phyloP scores from a whole-genome alignment of 208 protist species.

The Crithidia sp. region DNA sequence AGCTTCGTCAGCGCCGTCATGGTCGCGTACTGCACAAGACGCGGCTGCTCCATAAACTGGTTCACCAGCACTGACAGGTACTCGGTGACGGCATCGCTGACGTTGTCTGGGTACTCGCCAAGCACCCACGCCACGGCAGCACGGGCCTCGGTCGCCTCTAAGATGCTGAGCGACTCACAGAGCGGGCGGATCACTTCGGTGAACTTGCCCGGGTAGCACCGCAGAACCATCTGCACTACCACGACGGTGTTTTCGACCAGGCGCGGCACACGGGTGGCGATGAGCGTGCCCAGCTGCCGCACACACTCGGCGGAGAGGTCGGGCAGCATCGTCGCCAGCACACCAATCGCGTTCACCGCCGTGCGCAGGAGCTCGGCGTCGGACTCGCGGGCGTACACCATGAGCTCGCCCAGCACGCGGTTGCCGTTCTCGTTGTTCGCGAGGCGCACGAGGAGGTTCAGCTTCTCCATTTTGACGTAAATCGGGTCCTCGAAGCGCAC shows the following conservation, averaged over 20 bases:
- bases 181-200: conserved; percentile 92
- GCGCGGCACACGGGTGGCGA: conserved; percentile 96
- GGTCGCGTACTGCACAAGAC: conserved; percentile 95
- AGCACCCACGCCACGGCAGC: conserved; percentile 98
- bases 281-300: conserved; percentile 93
- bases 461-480: conserved; percentile 99
- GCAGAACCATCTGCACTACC: conserved; percentile 98
- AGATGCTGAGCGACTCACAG: conserved; percentile 95
- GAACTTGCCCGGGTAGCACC: conserved; percentile 96
- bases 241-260: conserved; percentile 98
- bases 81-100: conserved; percentile 93
- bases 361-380: conserved; percentile 97
- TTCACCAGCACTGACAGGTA: conserved; percentile 96
- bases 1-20: conserved; percentile 98
- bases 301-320: conserved; percentile 93
- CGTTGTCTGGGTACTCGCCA: conserved; percentile 95
- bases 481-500: conserved; percentile 99
- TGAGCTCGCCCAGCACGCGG: conserved; percentile 92
- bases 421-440: conserved; percentile 91
- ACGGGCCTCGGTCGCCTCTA: conserved; percentile 97
- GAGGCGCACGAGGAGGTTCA: conserved; percentile 97
- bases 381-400: conserved; percentile 94
- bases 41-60: conserved; percentile 92
- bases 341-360: conserved; percentile 95
- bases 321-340: conserved; percentile 96